Percentiles rank a stretch among this genome's conserved stretches.
These are phyloP conservation scores for Backusella luteola DNA, from an alignment of 192 early-diverging fungal species.

Conservation along the genomic window DNA sequence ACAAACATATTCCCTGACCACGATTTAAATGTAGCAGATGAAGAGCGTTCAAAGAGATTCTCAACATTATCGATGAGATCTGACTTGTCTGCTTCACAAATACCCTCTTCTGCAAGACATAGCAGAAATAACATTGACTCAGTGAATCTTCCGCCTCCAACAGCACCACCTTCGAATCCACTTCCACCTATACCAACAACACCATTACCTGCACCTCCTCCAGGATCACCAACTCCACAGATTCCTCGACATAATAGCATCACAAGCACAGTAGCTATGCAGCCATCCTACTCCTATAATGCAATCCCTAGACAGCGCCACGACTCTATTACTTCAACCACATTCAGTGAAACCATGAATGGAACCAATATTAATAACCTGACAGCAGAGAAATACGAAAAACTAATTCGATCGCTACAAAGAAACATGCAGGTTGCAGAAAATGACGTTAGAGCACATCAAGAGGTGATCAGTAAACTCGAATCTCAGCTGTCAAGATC, in stretches of 20 bases:
- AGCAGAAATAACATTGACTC: background rate
- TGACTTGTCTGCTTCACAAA: background rate
- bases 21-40: background rate
- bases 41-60: background rate
- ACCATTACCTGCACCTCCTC: conserved; percentile 9
- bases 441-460: conserved; percentile 33
- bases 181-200: conserved; percentile 30
- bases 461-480: conserved; percentile 40
- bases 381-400: conserved; percentile 26
- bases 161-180: conserved; percentile 28
- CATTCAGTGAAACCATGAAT: conserved; percentile 15
- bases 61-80: conserved; percentile 7
- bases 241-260: background rate
- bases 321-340: conserved; percentile 5
- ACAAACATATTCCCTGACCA: background rate
- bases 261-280: background rate
- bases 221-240: conserved; percentile 8
- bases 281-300: background rate
- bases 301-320: conserved; percentile 11
- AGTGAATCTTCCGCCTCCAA: conserved; percentile 18
- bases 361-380: background rate
- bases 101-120: background rate
- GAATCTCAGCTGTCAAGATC: conserved; percentile 44
- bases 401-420: conserved; percentile 26
- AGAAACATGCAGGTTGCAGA: conserved; percentile 25